Evolutionary conservation across 768 basidiomycete genomes (phyloP), one percentile per base, ranked within the genome.

Genomic region (Scleroderma citrinum): DNA sequence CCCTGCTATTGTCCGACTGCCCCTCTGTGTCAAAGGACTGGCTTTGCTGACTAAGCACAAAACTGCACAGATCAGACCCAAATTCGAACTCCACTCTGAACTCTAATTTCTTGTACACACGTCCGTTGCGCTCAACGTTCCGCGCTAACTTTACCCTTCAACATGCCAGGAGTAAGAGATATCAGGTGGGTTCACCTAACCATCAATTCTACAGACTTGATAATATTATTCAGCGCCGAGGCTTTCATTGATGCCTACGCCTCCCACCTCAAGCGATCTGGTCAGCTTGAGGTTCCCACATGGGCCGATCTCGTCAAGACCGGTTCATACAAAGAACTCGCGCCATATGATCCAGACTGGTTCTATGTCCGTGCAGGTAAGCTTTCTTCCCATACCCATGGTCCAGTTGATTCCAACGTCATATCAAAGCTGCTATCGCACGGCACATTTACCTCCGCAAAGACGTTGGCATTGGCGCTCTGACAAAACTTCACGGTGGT

Each of bases 301-400:
- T 98, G 95, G 95, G 95, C 90, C 53, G 95, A 96, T 71, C 75
- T 97, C 61, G 96, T 99, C 69, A 99, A 98, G 80, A 99, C 96
- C 53, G 95, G 91, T 69, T 76, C 87, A 52, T 93, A 78, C 81
- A 98, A 98, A 73, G 96, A 99, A 75, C 89, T 96, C 53, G 95
- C 94, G 47, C 95, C 96, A 47, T 97, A 97, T 75, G 92, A 98
- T 73, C 89, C 92, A 37, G 96, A 99, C 72, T 99, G 96, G 96
- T 99, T 84, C 81, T 99, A 98, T 75, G 79, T 95, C 69, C 92
- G 96, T 64, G 90, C 95, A 73, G 94, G 94, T 96, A 64, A 68
- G 83, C 80, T 20, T 37, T 5, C 29, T 34, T 17, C 21, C 17
- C 6, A 32, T 1, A 31, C 6, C 5, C 16, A 39, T n/a, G n/a